phyloP scores from a whole-genome alignment of 1,284 basidiomycete genomes.

The Ganoderma leucocontextum region DNA sequence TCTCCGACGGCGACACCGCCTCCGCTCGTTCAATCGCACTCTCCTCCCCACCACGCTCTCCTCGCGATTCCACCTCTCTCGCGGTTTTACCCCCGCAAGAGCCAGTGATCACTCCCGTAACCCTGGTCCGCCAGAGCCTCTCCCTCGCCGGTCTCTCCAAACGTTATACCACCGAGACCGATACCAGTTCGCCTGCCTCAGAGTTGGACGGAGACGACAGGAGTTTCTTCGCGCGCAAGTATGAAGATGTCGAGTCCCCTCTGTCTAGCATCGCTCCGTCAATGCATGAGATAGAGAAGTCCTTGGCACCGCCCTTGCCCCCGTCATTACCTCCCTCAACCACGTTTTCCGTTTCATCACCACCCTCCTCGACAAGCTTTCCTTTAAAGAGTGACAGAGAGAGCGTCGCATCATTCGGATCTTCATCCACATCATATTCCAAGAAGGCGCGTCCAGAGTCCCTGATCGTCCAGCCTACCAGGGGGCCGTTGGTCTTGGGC shows the following conservation, averaged over 20 bases:
- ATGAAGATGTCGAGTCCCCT: constrained; percentile 53
- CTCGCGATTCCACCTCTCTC: constrained; percentile 47
- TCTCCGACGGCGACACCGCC: constrained; percentile 75
- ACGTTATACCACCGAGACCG: constrained; percentile 53
- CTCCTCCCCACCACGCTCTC: constrained; percentile 58
- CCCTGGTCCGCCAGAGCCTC: constrained; percentile 39
- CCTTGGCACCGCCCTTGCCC: constrained; percentile 27
- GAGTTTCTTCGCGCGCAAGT: constrained; percentile 53
- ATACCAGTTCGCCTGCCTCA: constrained; percentile 55
- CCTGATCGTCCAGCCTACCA: constrained; percentile 63
- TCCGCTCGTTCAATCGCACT: constrained; percentile 80
- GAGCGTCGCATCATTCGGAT: constrained; percentile 68
- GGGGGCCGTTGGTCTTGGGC: constrained; percentile 76
- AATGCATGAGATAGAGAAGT: constrained; percentile 50
- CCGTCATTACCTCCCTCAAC: constrained; percentile 31
- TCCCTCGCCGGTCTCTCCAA: constrained; percentile 32
- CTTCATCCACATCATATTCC: constrained; percentile 66
- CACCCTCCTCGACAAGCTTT: constrained; percentile 33
- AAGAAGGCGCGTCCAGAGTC: constrained; percentile 82
- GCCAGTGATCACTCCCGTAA: constrained; percentile 35
- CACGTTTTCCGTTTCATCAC: constrained; percentile 29
- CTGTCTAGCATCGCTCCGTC: constrained; percentile 61
- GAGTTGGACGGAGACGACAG: constrained; percentile 45
- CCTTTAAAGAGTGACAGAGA: constrained; percentile 53
- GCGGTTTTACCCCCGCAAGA: constrained; percentile 39